phyloP scores from a whole-genome alignment of 331 rosid genomes.

The Telfairia occidentalis region DNA sequence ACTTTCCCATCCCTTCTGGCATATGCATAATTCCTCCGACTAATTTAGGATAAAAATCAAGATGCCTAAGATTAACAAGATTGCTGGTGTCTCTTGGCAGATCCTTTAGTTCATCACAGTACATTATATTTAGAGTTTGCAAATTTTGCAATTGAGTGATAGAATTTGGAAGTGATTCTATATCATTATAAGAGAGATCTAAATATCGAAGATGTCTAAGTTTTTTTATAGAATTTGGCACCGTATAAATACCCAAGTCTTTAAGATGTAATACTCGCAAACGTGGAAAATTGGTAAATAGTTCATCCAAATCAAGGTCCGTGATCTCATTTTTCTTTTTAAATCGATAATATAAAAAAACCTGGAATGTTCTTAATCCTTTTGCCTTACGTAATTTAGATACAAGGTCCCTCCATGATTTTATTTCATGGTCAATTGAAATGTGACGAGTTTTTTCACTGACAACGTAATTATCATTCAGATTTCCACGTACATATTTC shows the following conservation, averaged over 20 bases:
- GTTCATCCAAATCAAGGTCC: not conserved
- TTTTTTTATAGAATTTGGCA: constrained; percentile 2
- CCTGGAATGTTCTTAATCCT: not conserved
- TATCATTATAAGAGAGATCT: not conserved
- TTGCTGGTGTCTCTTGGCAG: not conserved
- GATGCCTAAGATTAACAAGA: constrained; percentile 6
- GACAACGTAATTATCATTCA: not conserved
- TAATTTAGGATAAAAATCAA: not conserved
- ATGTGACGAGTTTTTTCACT: not conserved
- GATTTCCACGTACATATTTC: not conserved
- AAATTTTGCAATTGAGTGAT: constrained; percentile 2
- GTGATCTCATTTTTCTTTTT: not conserved
- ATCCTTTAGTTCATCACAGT: accelerated
- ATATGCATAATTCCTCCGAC: no score
- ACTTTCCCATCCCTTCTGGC: not conserved
- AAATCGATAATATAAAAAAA: not conserved
- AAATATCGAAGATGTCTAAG: constrained; percentile 12
- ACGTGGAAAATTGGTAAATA: not conserved
- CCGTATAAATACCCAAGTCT: accelerated
- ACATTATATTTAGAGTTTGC: not conserved
- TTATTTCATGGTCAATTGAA: not conserved
- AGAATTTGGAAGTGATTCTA: not conserved
- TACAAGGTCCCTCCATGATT: not conserved
- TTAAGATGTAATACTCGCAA: not conserved
- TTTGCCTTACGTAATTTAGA: not conserved